Conservation (phyloP, 2,329 filamentous ascomycete species). For the Talaromyces rugulosus region DNA sequence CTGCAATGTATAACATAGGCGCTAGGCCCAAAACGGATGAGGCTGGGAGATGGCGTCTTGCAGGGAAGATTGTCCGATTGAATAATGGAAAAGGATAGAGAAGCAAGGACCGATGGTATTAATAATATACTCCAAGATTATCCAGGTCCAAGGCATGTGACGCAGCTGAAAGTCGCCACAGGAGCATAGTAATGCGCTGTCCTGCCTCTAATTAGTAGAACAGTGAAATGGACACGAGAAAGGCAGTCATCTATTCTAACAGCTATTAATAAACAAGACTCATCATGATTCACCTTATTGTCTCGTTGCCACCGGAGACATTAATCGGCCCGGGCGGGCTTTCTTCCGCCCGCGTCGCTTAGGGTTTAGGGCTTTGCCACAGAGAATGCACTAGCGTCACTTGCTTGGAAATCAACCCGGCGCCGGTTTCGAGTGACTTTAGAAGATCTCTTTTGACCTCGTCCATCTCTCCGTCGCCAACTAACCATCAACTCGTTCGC, state of each 20-base stretch:
- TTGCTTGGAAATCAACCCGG: constrained; percentile 41
- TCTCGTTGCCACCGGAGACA: not conserved
- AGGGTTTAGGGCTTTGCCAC: constrained; percentile 43
- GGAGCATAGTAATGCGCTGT: not conserved
- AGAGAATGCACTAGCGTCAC: constrained; percentile 27
- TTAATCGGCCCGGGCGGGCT: not conserved
- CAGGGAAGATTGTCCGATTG: not conserved
- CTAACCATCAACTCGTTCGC: constrained; percentile 34
- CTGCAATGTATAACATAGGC: not conserved
- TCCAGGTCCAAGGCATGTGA: not conserved
- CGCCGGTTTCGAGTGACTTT: constrained; percentile 20
- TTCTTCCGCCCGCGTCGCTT: constrained; percentile 12
- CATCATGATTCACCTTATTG: constrained; percentile 4
- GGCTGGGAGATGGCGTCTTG: not conserved
- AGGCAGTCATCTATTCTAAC: no score
- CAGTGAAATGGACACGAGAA: no score
- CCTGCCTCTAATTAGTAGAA: not conserved
- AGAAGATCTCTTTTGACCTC: constrained; percentile 26
- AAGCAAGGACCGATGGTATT: not conserved
- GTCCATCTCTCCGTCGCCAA: constrained; percentile 33
- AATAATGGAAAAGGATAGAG: not conserved
- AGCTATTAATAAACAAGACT: not conserved
- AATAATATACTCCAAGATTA: not conserved
- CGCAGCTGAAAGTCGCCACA: not conserved
- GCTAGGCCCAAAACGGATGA: not conserved